Conservation (phyloP, 2,329 filamentous ascomycete genomes). For the Xylariaceae sp. region DNA sequence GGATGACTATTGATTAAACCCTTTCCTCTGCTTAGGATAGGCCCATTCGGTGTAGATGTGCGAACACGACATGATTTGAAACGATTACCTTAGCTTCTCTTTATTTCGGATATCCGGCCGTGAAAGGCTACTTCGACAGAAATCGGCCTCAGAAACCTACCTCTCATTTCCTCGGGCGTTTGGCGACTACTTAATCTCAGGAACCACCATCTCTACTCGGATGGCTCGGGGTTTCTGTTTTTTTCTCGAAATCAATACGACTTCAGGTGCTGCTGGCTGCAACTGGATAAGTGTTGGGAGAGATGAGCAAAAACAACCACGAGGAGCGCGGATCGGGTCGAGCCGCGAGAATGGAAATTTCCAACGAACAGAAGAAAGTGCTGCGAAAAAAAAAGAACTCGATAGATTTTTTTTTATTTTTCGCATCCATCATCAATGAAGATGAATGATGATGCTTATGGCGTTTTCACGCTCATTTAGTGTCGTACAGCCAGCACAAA, state of each 20-base stretch:
- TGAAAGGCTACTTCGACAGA: conserved; percentile 10
- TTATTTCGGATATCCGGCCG: conserved; percentile 26
- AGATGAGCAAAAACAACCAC: background rate
- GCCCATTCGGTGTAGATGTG: conserved; percentile 24
- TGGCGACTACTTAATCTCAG: conserved; percentile 11
- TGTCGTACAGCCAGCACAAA: conserved; percentile 6
- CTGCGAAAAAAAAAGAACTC: background rate
- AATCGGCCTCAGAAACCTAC: conserved; percentile 9
- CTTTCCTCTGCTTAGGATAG: background rate
- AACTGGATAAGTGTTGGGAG: conserved; percentile 14
- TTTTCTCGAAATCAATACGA: conserved; percentile 1
- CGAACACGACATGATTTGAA: conserved; percentile 28
- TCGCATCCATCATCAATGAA: background rate
- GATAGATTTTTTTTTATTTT: conserved; percentile 14
- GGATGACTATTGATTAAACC: conserved; percentile 57
- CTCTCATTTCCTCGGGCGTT: conserved; percentile 15
- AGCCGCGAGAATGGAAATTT: background rate
- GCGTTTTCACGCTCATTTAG: background rate
- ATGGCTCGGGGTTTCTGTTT: conserved; percentile 2
- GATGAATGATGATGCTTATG: background rate
- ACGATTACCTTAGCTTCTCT: conserved; percentile 27
- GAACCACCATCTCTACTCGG: background rate
- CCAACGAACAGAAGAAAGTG: background rate
- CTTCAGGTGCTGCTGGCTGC: conserved; percentile 8
- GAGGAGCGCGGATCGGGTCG: background rate